Percentiles rank a stretch among this genome's conserved stretches.
phyloP scores from a whole-genome alignment of 2,329 filamentous ascomycete genomes.

The Fusarium avenaceum region DNA sequence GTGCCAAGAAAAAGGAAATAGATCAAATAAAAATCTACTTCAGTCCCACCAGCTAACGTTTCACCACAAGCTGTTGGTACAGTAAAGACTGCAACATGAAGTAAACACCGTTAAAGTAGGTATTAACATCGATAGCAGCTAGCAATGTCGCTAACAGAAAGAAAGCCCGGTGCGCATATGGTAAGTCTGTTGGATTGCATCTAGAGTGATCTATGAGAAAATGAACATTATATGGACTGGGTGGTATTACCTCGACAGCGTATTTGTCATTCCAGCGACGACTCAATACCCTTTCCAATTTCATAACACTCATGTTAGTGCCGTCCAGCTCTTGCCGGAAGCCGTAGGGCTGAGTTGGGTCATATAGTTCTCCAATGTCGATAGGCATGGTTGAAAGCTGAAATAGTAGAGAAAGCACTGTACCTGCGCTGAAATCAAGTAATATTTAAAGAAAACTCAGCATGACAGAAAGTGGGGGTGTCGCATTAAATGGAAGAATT shows the following conservation, averaged over 20 bases:
- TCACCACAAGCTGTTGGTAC: background rate
- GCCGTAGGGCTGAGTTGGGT: background rate
- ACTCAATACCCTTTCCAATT: background rate
- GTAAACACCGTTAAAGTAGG: too few species aligned
- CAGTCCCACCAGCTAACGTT: too few species aligned
- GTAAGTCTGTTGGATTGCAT: slow-evolving; percentile 6
- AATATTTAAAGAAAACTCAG: background rate
- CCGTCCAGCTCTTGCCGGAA: background rate
- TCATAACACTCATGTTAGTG: background rate
- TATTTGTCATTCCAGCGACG: slow-evolving; percentile 3
- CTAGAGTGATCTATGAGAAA: background rate
- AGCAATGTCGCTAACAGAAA: background rate
- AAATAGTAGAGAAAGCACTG: background rate
- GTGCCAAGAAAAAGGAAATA: too few species aligned
- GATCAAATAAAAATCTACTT: too few species aligned
- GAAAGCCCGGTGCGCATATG: background rate
- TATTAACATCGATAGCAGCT: background rate
- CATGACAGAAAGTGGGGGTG: background rate
- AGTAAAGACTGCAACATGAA: background rate
- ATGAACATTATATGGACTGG: accelerated
- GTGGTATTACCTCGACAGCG: background rate
- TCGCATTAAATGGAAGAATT: too few species aligned
- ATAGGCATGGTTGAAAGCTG: background rate
- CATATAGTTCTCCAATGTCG: background rate
- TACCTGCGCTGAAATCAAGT: too few species aligned